A percentile compares a stretch with the other conserved stretches of the same genome.
These are phyloP conservation scores for Rauvolfia tetraphylla DNA, from an alignment of 257 asterid species.

Conservation along the genomic window DNA sequence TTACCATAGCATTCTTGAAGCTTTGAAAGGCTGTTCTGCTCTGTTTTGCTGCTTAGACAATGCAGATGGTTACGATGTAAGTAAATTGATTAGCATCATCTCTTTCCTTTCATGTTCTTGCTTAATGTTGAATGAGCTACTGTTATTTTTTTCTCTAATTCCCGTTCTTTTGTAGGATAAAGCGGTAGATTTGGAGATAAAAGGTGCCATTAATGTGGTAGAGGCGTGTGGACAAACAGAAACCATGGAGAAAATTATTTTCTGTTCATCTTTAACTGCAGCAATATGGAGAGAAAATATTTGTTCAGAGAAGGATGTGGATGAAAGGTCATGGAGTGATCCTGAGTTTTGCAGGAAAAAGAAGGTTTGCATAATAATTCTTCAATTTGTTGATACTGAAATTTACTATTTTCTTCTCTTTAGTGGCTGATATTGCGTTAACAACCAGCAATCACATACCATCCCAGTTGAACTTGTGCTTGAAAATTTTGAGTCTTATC, in stretches of 20 bases:
- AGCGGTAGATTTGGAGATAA: conserved; percentile 36
- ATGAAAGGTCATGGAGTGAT: conserved; percentile 47
- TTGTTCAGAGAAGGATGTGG: conserved; percentile 33
- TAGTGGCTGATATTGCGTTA: background rate
- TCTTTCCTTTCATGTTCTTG: background rate
- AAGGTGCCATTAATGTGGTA: conserved; percentile 39
- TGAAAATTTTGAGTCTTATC: background rate
- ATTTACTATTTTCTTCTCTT: background rate
- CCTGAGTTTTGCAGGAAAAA: conserved; percentile 30
- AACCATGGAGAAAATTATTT: conserved; percentile 34
- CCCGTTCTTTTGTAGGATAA: conserved; percentile 22
- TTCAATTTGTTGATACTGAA: background rate
- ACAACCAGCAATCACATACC: background rate
- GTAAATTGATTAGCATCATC: background rate
- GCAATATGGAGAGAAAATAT: conserved; percentile 41
- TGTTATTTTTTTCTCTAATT: background rate
- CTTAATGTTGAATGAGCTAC: background rate
- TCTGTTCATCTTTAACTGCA: conserved; percentile 41
- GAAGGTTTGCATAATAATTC: conserved; percentile 22
- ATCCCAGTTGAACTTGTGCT: background rate
- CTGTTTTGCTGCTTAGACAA: conserved; percentile 40
- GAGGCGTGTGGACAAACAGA: conserved; percentile 46
- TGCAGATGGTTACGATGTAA: conserved; percentile 37
- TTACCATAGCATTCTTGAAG: conserved; percentile 42
- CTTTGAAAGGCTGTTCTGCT: conserved; percentile 31